Evolutionary conservation across 257 asterid genomes (phyloP), one percentile per base, ranked within the genome.

Genomic region (Phtheirospermum japonicum): DNA sequence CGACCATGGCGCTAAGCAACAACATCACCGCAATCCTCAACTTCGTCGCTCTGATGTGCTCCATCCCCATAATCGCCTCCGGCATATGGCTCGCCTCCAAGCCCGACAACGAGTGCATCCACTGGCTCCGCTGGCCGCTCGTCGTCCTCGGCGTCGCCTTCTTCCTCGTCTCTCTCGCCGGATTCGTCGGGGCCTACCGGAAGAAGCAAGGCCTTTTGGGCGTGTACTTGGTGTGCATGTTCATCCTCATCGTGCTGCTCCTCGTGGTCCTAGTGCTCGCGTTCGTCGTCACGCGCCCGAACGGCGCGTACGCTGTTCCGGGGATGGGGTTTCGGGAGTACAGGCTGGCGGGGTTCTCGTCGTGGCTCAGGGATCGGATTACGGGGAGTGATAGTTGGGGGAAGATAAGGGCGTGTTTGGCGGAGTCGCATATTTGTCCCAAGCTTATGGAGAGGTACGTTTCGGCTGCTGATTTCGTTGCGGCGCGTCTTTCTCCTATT

Each of bases 71-170:
- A 70, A 86, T 87, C 64, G 73, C 91, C 61, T 73, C 97, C 67
- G 99, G 96, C 7, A 85, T 81, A 26, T 92, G 97, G 97, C 80
- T 92, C 0, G 96, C 99, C 26, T 78, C 96, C 0, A 83, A 89
- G 73, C 83, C 90, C 4, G 97, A 85, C 83, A 92, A 85, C 95
- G 95, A 89, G 76, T 92, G 99, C 87, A 79, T 92, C 82, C 94
- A 66, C 65, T 89, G 95, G 96, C 83, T 92, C 80, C 95, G 99
- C 0, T 92, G 97, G 99, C 97, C 97, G 0, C 82, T 92, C 45
- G 74, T 89, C 58, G 80, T 82, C 84, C 36, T 86, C 66, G 99
- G 99, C 0, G 8, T 82, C 31, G 83, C 94, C 0, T 76, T 87
- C 68, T 83, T 92, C 40, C 40, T 80, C 9, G 89, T 92, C 33